Percentiles rank a stretch among this genome's conserved stretches.
Conservation (phyloP, 306 rosid species). For the Acacia acuminata region DNA sequence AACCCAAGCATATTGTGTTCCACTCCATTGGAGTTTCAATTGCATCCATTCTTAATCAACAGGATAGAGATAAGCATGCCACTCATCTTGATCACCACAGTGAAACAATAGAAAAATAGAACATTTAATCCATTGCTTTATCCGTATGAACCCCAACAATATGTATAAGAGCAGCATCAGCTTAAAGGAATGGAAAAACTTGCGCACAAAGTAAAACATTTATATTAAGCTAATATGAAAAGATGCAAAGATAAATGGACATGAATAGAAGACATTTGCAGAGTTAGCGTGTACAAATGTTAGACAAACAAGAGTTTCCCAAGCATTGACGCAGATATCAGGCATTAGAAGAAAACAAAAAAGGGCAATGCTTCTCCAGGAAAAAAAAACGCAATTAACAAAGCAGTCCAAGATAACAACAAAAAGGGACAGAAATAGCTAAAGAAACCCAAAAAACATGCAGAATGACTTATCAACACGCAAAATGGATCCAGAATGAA, state of each 20-base stretch:
- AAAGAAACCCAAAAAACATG: neutral
- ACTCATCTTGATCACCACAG: neutral
- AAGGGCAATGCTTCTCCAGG: neutral
- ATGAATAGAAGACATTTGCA: neutral
- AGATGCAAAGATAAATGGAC: neutral
- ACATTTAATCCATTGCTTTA: neutral
- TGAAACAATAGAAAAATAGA: neutral
- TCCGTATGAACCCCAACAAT: neutral
- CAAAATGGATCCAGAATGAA: neutral
- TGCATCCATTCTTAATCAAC: slow-evolving; percentile 10
- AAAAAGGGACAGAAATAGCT: neutral
- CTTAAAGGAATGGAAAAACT: neutral
- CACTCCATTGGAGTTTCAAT: slow-evolving; percentile 3
- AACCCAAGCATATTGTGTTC: neutral
- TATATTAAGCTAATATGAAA: neutral
- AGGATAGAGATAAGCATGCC: neutral
- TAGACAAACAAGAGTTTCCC: neutral
- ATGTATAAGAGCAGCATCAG: neutral
- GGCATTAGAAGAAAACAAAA: neutral
- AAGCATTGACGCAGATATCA: neutral
- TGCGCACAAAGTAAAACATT: neutral
- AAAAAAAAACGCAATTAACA: neutral
- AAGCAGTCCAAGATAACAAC: neutral
- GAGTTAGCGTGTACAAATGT: neutral
- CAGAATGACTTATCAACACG: neutral